Evolutionary conservation across 2,329 filamentous ascomycete species (phyloP), one percentile per base, ranked within the genome.

Genomic region (Celoporthe dispersa): DNA sequence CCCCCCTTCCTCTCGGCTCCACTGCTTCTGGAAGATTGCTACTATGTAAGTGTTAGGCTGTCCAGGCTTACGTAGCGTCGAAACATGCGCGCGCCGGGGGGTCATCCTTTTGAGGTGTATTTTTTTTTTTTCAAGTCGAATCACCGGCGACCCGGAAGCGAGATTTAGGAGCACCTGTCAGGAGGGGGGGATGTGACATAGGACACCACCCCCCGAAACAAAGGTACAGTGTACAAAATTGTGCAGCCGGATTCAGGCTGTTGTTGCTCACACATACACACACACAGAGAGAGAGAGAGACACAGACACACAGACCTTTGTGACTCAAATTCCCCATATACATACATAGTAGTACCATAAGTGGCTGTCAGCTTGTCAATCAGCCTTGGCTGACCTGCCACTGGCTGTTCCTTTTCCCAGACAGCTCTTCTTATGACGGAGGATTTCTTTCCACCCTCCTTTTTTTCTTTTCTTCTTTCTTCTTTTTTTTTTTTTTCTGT

Each of bases 21-120:
- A 60, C 57, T 60, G 57, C 57, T 60, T 60, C 57, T 60, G 57
- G 57, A 60, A 60, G 33, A 60, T 60, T 57, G 28, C 53, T 57
- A 57, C 53, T 57, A 31, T 57, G 25, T 16, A 16, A 28, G 53
- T 57, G 28, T 28, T 57, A 57, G 53, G 53, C 53, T 57, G 25
- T 16, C 53, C n/a, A 31, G 53, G 53, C 53, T 57, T 57, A 57
- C 53, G 53, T 57, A 57, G 53, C 53, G 53, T 31, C 53, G 53
- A 57, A 57, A 57, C 53, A 48, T 48, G 22, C 44, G 44, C 44
- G 53, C 25, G 4, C 14, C n/a, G n/a, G n/a, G 25, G 53, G 53
- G 53, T 7, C 25, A 33, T 57, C 28, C 33, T 57, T 31, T 28
- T 31, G 22, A 7, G 44, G 19, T 8, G 3, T 48, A 2, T 48